These are phyloP conservation scores for Parsonsia alboflavescens DNA, from an alignment of 257 asterid species.

Conservation along the genomic window DNA sequence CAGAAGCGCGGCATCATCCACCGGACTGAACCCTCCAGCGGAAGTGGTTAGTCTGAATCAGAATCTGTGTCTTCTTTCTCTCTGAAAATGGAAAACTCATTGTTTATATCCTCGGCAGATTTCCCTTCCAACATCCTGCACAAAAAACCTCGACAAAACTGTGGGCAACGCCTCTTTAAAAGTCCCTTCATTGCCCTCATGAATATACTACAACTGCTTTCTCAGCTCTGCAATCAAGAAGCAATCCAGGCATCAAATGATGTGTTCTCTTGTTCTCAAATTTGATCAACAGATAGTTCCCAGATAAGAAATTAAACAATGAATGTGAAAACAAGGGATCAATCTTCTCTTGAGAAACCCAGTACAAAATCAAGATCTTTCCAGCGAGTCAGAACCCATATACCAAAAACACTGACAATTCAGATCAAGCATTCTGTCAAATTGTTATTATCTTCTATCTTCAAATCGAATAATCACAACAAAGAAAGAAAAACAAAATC, in stretches of 20 bases:
- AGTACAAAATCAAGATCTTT: background rate
- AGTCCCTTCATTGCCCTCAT: conserved; percentile 29
- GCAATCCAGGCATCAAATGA: background rate
- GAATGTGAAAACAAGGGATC: background rate
- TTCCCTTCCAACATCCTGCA: conserved; percentile 29
- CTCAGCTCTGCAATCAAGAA: conserved; percentile 22
- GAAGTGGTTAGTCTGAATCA: conserved; percentile 9
- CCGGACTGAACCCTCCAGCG: too few relatives aligned
- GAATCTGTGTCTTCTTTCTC: conserved; percentile 8
- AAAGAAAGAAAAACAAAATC: too few relatives aligned
- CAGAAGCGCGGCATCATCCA: too few relatives aligned
- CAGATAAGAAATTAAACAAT: background rate
- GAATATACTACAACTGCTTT: conserved; percentile 24
- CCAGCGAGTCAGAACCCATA: background rate
- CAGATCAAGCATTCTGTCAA: too few relatives aligned
- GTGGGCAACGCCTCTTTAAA: conserved; percentile 28
- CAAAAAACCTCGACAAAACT: conserved; percentile 30
- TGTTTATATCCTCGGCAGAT: conserved; percentile 24
- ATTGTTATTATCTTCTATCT: too few relatives aligned
- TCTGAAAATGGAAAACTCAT: conserved; percentile 19
- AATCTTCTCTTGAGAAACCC: too few relatives aligned
- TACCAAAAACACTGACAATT: too few relatives aligned
- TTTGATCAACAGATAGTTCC: background rate
- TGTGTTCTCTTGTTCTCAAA: background rate
- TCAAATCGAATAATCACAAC: too few relatives aligned